Percentiles rank a stretch among this genome's conserved stretches.
Conservation (phyloP, 2,329 filamentous ascomycete species). For the Fonsecaea pugnacius region DNA sequence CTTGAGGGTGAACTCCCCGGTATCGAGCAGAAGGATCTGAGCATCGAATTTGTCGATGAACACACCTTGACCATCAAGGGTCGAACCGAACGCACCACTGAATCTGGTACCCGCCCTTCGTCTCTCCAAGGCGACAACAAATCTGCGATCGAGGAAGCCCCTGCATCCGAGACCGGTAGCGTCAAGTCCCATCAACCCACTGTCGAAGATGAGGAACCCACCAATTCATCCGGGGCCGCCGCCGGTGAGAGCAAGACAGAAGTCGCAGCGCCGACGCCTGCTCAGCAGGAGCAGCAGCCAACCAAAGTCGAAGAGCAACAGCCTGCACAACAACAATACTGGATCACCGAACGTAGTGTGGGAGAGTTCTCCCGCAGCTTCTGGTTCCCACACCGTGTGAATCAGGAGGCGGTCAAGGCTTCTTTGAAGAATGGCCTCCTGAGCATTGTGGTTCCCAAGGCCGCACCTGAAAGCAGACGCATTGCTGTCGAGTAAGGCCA, state of each 20-base stretch:
- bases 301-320: conserved; percentile 36
- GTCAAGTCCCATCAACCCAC: conserved; percentile 46
- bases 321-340: conserved; percentile 53
- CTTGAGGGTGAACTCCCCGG: conserved; percentile 57
- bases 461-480: conserved; percentile 54
- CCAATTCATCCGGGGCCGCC: conserved; percentile 29
- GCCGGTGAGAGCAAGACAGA: conserved; percentile 26
- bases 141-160: conserved; percentile 29
- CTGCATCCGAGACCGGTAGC: conserved; percentile 32
- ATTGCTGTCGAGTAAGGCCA: conserved; percentile 60
- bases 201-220: conserved; percentile 51
- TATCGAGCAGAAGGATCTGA: conserved; percentile 51
- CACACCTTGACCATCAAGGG: conserved; percentile 55
- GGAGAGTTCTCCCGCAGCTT: conserved; percentile 65
- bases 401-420: conserved; percentile 66
- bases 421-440: conserved; percentile 65
- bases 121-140: conserved; percentile 31
- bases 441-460: conserved; percentile 62
- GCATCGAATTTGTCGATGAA: conserved; percentile 54
- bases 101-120: conserved; percentile 36
- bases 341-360: conserved; percentile 63
- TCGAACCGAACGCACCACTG: conserved; percentile 46
- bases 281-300: conserved; percentile 35
- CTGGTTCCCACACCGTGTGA: conserved; percentile 61
- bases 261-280: conserved; percentile 43